Base-by-base conservation (phyloP, 2,329 filamentous ascomycete genomes). In the Colletotrichum noveboracense region DNA sequence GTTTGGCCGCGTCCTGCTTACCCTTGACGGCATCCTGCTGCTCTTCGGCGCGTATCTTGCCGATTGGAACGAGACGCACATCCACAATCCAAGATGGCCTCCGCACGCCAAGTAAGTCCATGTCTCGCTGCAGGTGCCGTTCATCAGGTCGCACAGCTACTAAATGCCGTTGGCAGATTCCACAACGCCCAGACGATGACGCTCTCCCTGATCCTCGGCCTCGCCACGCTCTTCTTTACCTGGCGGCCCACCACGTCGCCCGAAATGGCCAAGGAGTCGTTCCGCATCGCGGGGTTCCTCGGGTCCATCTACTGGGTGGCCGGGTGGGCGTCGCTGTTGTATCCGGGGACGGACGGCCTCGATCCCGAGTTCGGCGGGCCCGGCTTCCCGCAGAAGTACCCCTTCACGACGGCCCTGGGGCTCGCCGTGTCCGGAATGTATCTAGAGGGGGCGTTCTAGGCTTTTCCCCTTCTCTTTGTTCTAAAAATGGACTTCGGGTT, bases 361-460 rank as follows among this genome's bases (percentile, higher is more conserved):
- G 86, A 87, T 52, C 85, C 85, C 1, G 86, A 87, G 78, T 87
- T 86, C 74, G 86, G 86, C 12, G 83, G 85, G 9, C 84, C 86
- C 0, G 85, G 81, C 7, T 87, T 86, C 76, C 86, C 86, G 16
- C 86, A 87, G 80, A 75, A 75, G 18, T 71, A 76, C 43, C 52
- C 66, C 30, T 76, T 76, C 74, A 71, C 74, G 6, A 34, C 34
- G 30, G 71, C 60, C 9, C 24, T 75, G 7, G 66, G 74, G 13
- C 62, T 76, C 18, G 74, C 71, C 30, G 21, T 75, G 16, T 28
- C 74, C 43, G 74, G 71, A 18, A 21, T 24, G 66, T 76, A 70
- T 38, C 71, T 76, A 13, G 74, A 76, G 14, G 61, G 71, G 30
- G 66, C 66, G 6, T 62, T 75, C 34, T 71, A 34, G 38, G 12